phyloP scores from a whole-genome alignment of 225 moss, liverwort and hornwort species.

The Pseudoscleropodium purum region DNA sequence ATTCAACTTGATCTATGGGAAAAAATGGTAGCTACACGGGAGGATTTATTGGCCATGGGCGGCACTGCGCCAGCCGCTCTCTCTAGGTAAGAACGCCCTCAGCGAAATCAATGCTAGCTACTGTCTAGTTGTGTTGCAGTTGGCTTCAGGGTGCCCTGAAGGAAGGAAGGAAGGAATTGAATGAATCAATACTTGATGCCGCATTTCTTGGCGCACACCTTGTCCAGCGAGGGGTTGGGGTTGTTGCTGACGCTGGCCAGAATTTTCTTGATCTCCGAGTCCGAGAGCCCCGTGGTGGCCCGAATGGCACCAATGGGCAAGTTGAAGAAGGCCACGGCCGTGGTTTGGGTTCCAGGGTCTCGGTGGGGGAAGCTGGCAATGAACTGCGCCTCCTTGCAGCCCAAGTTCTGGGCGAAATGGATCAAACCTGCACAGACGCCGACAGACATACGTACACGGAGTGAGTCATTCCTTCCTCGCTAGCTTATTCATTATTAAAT shows the following conservation, averaged over 20 bases:
- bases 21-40: not conserved
- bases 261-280: not conserved
- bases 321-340: not conserved
- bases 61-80: not conserved
- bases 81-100: not conserved
- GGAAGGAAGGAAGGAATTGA: not conserved
- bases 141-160: not conserved
- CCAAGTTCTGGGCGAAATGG: constrained; percentile 26
- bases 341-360: constrained; percentile 24
- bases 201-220: constrained; percentile 1
- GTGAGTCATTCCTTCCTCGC: not conserved
- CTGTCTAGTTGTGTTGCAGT: not conserved
- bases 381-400: constrained; percentile 31
- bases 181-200: not conserved
- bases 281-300: constrained; percentile 1
- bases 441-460: too few species aligned
- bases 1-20: not conserved
- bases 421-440: not conserved
- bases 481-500: not conserved
- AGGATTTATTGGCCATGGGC: not conserved
- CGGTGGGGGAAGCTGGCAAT: constrained; percentile 28
- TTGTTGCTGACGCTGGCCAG: not conserved
- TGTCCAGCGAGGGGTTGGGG: constrained; percentile 15
- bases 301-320: not conserved
- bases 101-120: not conserved